Base-by-base conservation (phyloP, 805 yeast species). In the Candida khao-thaluensis region DNA sequence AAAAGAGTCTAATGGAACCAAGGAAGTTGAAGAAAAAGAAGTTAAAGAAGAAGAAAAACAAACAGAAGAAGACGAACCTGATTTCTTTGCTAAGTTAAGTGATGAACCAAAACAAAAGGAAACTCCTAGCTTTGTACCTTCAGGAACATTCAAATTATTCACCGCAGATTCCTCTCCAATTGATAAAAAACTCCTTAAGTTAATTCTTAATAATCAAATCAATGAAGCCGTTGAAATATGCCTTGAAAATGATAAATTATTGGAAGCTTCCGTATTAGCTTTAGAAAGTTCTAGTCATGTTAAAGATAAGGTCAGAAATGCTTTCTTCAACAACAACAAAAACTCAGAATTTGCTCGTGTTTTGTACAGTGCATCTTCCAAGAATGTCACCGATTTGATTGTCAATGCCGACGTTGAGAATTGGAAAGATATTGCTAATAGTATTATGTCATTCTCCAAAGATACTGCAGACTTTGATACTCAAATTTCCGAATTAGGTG, bases 261-360 rank as follows among this genome's bases (percentile, higher is more conserved):
- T 76, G 16, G 98, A 93, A 57, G 96, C 98, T 3, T 72, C 90
- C 49, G 67, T 90, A 18, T 72, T 93, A 44, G 86, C 98, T 0
- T 63, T 85, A 53, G 79, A 80, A 51, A 25, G 40, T 9, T 60
- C 79, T 12, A 79, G 76, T 14, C 53, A 52, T 14, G 68, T 82
- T 56, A 84, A 85, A 49, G 71, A 76, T 38, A 77, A 79, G 50
- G 96, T 83, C 3, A 80, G 76, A 52, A 73, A 77, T 53, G 82
- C 83, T 12, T 93, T 82, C 59, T 84, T 89, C 62, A 53, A 71
- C 24, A 76, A 79, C 49, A 67, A 75, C 46, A 79, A 78, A 15
- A 48, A 52, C 10, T 66, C 79, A 27, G 63, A 82, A 3, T 71
- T 86, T 41, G 75, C 96, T 2, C 82, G 99, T 53, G 69, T 88